These are phyloP conservation scores for Neurospora sp. DNA, from an alignment of 495 filamentous ascomycete genomes.

Conservation along the genomic window DNA sequence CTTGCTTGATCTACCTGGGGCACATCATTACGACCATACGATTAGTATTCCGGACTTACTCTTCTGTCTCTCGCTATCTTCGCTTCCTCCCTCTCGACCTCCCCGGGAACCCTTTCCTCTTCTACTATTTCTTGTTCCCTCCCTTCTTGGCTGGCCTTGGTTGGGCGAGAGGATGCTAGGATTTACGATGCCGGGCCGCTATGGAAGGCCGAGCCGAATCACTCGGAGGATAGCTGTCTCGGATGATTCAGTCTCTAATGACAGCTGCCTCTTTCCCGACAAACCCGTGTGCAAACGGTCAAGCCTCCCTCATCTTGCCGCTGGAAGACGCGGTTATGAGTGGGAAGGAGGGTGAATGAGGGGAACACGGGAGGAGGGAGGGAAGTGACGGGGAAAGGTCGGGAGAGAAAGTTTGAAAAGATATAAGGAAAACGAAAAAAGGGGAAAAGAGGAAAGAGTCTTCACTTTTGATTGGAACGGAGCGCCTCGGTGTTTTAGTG, in stretches of 20 bases:
- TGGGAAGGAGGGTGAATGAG: background rate
- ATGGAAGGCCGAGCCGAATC: background rate
- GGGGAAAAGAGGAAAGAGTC: background rate
- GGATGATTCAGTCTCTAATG: background rate
- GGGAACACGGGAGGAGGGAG: background rate
- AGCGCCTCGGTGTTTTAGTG: background rate
- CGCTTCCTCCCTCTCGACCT: background rate
- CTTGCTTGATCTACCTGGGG: slow-evolving; percentile 5
- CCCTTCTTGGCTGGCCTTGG: slow-evolving; percentile 4
- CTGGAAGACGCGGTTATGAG: background rate
- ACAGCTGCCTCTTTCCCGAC: background rate
- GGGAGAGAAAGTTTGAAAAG: background rate
- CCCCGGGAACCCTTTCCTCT: slow-evolving; percentile 5
- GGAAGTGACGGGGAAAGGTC: background rate
- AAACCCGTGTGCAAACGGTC: background rate
- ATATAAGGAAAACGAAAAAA: background rate
- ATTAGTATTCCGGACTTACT: slow-evolving; percentile 12
- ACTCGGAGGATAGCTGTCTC: background rate
- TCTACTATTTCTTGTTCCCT: slow-evolving; percentile 1
- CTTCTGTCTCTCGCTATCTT: slow-evolving; percentile 3
- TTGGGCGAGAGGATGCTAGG: background rate
- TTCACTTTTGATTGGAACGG: background rate
- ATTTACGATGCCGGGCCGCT: background rate
- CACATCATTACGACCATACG: slow-evolving; percentile 20
- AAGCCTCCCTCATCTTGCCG: background rate